Evolutionary conservation across 2,329 filamentous ascomycete species (phyloP).

Genomic region (Beauveria caledonica): DNA sequence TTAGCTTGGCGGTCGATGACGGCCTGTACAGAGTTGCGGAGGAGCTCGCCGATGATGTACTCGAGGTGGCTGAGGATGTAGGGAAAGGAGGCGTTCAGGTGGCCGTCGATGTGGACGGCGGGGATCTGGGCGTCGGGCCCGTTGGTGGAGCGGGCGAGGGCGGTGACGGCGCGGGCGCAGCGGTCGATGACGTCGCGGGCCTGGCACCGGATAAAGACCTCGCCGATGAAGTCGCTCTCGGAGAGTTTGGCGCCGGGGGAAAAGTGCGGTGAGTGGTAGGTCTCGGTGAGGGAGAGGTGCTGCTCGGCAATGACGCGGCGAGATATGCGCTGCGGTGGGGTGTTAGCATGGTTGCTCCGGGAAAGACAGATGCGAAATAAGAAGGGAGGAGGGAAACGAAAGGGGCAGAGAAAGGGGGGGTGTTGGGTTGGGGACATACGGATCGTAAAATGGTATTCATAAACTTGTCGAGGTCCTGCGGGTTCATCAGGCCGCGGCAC

Average conservation of each 20-base stretch:
- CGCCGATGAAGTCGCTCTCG: slow-evolving; percentile 80
- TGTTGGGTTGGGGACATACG: slow-evolving; percentile 34
- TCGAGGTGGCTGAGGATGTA: slow-evolving; percentile 95
- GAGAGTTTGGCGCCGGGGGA: slow-evolving; percentile 69
- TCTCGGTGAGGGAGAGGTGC: slow-evolving; percentile 89
- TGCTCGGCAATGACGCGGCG: slow-evolving; percentile 95
- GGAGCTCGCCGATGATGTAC: slow-evolving; percentile 91
- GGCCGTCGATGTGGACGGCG: slow-evolving; percentile 73
- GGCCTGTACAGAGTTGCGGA: slow-evolving; percentile 91
- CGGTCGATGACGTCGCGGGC: slow-evolving; percentile 81
- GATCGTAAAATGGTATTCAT: slow-evolving; percentile 92
- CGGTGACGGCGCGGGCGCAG: slow-evolving; percentile 68
- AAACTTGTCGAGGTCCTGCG: slow-evolving; percentile 78
- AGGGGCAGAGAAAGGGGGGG: too few species aligned
- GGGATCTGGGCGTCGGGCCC: slow-evolving; percentile 65
- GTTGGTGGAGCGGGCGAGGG: slow-evolving; percentile 68
- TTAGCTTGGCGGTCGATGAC: slow-evolving; percentile 66
- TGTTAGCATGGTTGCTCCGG: neutral
- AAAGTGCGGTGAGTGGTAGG: slow-evolving; percentile 85
- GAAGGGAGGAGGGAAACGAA: neutral
- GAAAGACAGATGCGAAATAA: too few species aligned
- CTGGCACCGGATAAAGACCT: slow-evolving; percentile 89
- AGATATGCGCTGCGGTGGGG: slow-evolving; percentile 64
- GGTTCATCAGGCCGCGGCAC: slow-evolving; percentile 72
- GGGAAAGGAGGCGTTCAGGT: slow-evolving; percentile 84